Percentiles rank a stretch among this genome's conserved stretches.
These are phyloP conservation scores for Coemansia aciculifera DNA, from an alignment of 192 early-diverging fungal genomes.

Conservation along the genomic window DNA sequence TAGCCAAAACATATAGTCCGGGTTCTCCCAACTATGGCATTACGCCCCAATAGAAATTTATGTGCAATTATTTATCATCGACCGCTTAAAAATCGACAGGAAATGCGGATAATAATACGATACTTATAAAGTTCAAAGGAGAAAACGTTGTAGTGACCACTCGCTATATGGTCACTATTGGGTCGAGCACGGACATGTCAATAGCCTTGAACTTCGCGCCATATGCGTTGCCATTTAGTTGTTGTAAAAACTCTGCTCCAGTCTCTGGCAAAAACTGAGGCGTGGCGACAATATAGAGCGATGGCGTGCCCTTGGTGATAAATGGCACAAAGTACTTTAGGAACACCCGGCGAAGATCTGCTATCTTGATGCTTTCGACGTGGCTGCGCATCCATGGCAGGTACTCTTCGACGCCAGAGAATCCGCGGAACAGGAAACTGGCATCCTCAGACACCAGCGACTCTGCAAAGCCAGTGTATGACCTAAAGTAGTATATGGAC, in stretches of 20 bases:
- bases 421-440: conserved; percentile 23
- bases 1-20: background rate
- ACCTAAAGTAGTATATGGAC: conserved; percentile 29
- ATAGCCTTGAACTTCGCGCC: conserved; percentile 29
- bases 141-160: background rate
- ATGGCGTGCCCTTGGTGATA: conserved; percentile 16
- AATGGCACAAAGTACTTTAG: conserved; percentile 32
- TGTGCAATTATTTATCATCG: background rate
- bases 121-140: background rate
- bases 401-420: conserved; percentile 35
- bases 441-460: conserved; percentile 38
- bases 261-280: conserved; percentile 22
- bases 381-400: conserved; percentile 42
- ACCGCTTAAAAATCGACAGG: background rate
- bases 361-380: conserved; percentile 31
- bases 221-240: conserved; percentile 36
- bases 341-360: conserved; percentile 37
- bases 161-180: conserved; percentile 24
- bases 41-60: background rate
- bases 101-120: background rate
- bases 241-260: conserved; percentile 11
- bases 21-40: conserved; percentile 1
- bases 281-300: conserved; percentile 42
- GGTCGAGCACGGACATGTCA: conserved; percentile 32
- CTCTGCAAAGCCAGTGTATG: conserved; percentile 21